Evolutionary conservation across 306 rosid genomes (phyloP).

Genomic region (Malus sylvestris): DNA sequence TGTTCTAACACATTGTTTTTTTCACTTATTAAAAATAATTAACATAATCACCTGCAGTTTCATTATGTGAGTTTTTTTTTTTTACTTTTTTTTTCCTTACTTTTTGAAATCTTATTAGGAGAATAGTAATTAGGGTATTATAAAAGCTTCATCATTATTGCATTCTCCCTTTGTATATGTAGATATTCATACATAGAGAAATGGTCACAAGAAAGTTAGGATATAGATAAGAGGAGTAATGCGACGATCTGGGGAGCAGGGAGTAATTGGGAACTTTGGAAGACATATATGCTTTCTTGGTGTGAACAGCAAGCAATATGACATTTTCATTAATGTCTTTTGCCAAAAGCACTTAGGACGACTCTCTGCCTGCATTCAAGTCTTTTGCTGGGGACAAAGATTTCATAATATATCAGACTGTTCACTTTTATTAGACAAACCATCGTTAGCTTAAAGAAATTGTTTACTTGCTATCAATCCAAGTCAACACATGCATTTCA

Average conservation of each 20-base stretch:
- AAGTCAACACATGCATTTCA: background rate
- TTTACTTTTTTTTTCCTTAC: too few relatives aligned
- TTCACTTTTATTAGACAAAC: background rate
- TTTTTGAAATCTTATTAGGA: too few relatives aligned
- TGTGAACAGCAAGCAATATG: constrained; percentile 7
- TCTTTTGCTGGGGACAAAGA: too few relatives aligned
- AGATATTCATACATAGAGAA: background rate
- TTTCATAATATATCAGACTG: background rate
- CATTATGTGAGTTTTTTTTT: too few relatives aligned
- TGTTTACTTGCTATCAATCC: background rate
- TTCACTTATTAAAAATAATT: too few relatives aligned
- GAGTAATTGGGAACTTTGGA: background rate
- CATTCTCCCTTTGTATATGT: too few relatives aligned
- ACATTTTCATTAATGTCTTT: background rate
- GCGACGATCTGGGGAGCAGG: background rate
- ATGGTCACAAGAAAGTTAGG: constrained; percentile 1
- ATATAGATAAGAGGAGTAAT: background rate
- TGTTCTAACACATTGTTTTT: too few relatives aligned
- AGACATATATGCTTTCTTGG: constrained; percentile 3
- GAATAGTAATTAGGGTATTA: too few relatives aligned
- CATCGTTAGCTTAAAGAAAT: background rate
- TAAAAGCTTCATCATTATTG: too few relatives aligned
- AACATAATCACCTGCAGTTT: too few relatives aligned
- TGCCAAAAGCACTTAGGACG: background rate
- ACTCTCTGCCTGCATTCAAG: background rate